Conservation (phyloP, 2,329 filamentous ascomycete genomes). For the Cladosporium velox region DNA sequence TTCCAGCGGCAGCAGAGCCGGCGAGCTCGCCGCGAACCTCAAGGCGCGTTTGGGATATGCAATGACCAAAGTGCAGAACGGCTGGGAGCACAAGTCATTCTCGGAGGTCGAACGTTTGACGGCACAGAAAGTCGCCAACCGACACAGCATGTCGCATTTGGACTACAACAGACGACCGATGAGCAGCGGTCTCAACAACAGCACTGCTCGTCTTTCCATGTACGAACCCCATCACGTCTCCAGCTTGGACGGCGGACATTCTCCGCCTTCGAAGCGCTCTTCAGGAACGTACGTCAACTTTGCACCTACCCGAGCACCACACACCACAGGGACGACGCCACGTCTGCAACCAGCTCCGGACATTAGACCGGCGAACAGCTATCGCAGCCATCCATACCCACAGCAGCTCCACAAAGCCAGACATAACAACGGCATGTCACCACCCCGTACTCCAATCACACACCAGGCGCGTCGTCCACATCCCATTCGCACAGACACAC, state of each 20-base stretch:
- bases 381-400: conserved; percentile 19
- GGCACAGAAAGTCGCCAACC: conserved; percentile 58
- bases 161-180: conserved; percentile 32
- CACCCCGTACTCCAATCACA: conserved; percentile 38
- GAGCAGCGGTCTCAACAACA: conserved; percentile 33
- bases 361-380: conserved; percentile 28
- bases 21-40: conserved; percentile 81
- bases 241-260: conserved; percentile 21
- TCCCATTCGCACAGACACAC: conserved; percentile 68
- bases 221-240: conserved; percentile 21
- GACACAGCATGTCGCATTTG: conserved; percentile 32
- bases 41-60: conserved; percentile 86
- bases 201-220: conserved; percentile 32
- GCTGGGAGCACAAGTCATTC: conserved; percentile 78
- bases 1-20: conserved; percentile 68
- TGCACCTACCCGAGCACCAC: conserved; percentile 19
- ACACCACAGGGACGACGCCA: conserved; percentile 19
- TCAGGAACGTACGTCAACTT: conserved; percentile 33
- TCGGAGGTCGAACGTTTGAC: conserved; percentile 75
- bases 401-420: conserved; percentile 2
- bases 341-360: conserved; percentile 36
- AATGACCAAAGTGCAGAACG: conserved; percentile 89
- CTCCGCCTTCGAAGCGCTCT: conserved; percentile 37
- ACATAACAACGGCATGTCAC: conserved; percentile 30
- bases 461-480: conserved; percentile 38